Conservation (phyloP, 1,284 basidiomycete species). For the Fomitopsis schrenkii region DNA sequence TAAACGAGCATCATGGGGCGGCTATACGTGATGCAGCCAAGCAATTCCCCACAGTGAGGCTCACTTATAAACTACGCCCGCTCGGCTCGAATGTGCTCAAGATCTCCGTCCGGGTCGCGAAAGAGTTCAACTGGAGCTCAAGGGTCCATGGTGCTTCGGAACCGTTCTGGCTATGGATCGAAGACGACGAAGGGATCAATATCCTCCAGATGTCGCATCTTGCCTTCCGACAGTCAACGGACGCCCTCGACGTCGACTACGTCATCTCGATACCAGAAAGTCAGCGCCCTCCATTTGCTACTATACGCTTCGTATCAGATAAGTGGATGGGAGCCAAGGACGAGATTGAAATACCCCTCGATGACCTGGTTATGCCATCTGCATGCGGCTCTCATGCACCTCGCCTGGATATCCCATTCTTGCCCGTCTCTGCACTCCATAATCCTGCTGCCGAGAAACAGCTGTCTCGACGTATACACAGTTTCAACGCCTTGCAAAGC, state of each 20-base stretch:
- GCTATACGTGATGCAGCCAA: conserved; percentile 80
- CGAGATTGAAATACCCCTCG: conserved; percentile 61
- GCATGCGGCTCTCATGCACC: conserved; percentile 61
- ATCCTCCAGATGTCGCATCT: conserved; percentile 86
- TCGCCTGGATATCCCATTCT: conserved; percentile 80
- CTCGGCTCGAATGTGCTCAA: conserved; percentile 83
- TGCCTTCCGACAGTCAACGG: conserved; percentile 65
- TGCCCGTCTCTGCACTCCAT: conserved; percentile 54
- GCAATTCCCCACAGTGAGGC: conserved; percentile 79
- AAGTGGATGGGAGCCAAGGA: conserved; percentile 93
- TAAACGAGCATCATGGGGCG: conserved; percentile 84
- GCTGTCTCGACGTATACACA: conserved; percentile 43
- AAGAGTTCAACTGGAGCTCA: conserved; percentile 82
- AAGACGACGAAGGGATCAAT: conserved; percentile 74
- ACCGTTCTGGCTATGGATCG: conserved; percentile 96
- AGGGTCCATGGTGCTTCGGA: conserved; percentile 77
- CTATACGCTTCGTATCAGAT: conserved; percentile 83
- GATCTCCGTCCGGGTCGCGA: conserved; percentile 63
- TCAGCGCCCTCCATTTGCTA: conserved; percentile 55
- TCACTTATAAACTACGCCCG: conserved; percentile 74
- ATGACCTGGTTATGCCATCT: conserved; percentile 74
- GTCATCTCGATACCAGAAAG: conserved; percentile 69
- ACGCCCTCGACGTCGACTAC: conserved; percentile 69
- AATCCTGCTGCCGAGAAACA: conserved; percentile 44
- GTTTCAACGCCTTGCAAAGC: conserved; percentile 87